Conservation (phyloP, 768 basidiomycete genomes). For the Hericium alpestre region DNA sequence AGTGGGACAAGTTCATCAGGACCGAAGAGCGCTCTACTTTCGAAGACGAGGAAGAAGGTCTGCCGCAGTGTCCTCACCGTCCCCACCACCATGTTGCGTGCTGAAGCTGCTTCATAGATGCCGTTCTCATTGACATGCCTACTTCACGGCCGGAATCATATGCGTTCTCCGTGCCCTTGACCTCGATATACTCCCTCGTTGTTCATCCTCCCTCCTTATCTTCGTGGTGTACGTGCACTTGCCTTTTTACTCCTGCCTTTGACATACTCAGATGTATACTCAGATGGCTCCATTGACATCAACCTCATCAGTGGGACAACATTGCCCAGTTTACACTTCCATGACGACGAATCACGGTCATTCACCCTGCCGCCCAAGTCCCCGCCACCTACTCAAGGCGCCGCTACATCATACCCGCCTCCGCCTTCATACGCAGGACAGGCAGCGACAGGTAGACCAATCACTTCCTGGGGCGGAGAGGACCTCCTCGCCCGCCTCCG, state of each 20-base stretch:
- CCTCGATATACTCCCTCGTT: slow-evolving; percentile 81
- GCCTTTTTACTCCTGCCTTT: slow-evolving; percentile 14
- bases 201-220: slow-evolving; percentile 77
- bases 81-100: background rate
- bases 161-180: slow-evolving; percentile 89
- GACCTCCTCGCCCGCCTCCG: slow-evolving; percentile 70
- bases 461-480: slow-evolving; percentile 78
- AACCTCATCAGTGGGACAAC: slow-evolving; percentile 82
- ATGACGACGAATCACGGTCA: slow-evolving; percentile 91
- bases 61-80: slow-evolving; percentile 14
- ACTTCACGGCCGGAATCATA: slow-evolving; percentile 80
- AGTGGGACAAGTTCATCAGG: slow-evolving; percentile 85
- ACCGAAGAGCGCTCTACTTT: slow-evolving; percentile 56
- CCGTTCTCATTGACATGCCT: slow-evolving; percentile 78
- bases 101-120: slow-evolving; percentile 36
- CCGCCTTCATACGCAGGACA: slow-evolving; percentile 41
- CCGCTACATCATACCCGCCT: slow-evolving; percentile 50
- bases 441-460: slow-evolving; percentile 23
- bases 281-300: slow-evolving; percentile 82
- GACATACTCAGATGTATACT: slow-evolving; percentile 9
- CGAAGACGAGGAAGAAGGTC: slow-evolving; percentile 69
- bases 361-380: slow-evolving; percentile 41
- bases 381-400: slow-evolving; percentile 22
- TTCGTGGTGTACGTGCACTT: slow-evolving; percentile 57
- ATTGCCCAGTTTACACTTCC: slow-evolving; percentile 86